Evolutionary conservation across 192 early-diverging fungal species (phyloP).

Genomic region (Coemansia aciculifera): DNA sequence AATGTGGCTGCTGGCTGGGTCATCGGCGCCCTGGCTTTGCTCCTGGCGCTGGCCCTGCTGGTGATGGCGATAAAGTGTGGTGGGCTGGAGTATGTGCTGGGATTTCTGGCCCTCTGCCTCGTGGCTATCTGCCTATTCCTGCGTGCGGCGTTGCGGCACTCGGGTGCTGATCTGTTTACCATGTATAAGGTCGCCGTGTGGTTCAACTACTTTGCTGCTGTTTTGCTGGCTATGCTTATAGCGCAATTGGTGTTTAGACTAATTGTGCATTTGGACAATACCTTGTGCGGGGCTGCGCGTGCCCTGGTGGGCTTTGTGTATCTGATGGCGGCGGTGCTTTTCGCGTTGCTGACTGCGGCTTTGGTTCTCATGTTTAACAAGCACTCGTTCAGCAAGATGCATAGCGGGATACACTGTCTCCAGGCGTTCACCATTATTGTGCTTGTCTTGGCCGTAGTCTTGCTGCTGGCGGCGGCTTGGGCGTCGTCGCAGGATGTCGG

Average conservation of each 20-base stretch:
- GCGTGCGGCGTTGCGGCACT: conserved; percentile 27
- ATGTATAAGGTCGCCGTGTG: conserved; percentile 50
- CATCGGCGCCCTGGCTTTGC: conserved; percentile 38
- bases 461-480: conserved; percentile 29
- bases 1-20: conserved; percentile 49
- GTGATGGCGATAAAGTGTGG: conserved; percentile 49
- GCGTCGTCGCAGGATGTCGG: conserved; percentile 38
- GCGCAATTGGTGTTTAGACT: conserved; percentile 48
- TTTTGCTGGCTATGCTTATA: conserved; percentile 31
- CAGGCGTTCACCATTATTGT: conserved; percentile 46
- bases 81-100: conserved; percentile 44
- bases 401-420: conserved; percentile 43
- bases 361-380: conserved; percentile 51
- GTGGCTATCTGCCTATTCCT: conserved; percentile 39
- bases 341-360: conserved; percentile 39
- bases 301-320: conserved; percentile 43
- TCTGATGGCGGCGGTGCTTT: conserved; percentile 19
- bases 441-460: conserved; percentile 32
- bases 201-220: conserved; percentile 51
- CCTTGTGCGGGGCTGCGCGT: conserved; percentile 31
- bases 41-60: conserved; percentile 33
- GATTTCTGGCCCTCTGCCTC: conserved; percentile 38
- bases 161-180: conserved; percentile 23
- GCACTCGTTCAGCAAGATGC: conserved; percentile 30
- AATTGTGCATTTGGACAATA: conserved; percentile 45